Base-by-base conservation (phyloP, 23 red algal genomes). In the Chondrus crispus region DNA sequence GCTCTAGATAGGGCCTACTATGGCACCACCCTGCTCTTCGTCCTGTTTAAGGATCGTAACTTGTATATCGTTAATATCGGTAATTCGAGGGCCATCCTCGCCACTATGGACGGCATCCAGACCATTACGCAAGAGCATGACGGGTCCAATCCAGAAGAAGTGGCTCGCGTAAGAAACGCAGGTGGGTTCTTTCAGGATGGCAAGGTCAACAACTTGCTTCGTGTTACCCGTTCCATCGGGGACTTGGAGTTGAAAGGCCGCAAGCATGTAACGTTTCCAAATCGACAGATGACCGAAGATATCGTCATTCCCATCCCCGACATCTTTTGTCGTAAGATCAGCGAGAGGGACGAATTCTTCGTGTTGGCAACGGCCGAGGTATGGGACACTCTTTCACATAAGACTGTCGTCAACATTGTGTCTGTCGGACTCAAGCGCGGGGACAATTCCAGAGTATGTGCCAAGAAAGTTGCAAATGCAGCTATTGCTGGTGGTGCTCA, bases 221-320 rank as follows among this genome's bases (percentile, higher is more conserved):
- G 57, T 51, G 81, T 96, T 1, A 93, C 94, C 22, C 55, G 94
- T 18, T 80, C 94, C 3, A 82, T 96, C 49, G 94, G 94, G 22
- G 94, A 96, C 63, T 68, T 96, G 51, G 94, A 96, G 36, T 47
- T 96, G 51, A 96, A 96, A 62, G 94, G 78, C 39, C 70, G 90
- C 38, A 96, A 96, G 58, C 81, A 96, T 40, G 85, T 83, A 26
- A 81, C 84, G 24, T 96, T 96, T 81, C 94, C 94, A 6, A 84
- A 88, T 52, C 30, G 74, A 53, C 28, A 88, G 37, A 80, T 96
- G 74, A 74, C 83, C 33, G 88, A 71, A 13, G 94, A 96, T 57
- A 80, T 96, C 42, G 60, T 96, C 22, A 87, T 96, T 24, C 39
- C 89, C 24, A 80, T 71, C 10, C 94, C 94, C 62, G 94, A 96